phyloP scores from a whole-genome alignment of 1,284 basidiomycete genomes.

The Acaromyces ingoldii region DNA sequence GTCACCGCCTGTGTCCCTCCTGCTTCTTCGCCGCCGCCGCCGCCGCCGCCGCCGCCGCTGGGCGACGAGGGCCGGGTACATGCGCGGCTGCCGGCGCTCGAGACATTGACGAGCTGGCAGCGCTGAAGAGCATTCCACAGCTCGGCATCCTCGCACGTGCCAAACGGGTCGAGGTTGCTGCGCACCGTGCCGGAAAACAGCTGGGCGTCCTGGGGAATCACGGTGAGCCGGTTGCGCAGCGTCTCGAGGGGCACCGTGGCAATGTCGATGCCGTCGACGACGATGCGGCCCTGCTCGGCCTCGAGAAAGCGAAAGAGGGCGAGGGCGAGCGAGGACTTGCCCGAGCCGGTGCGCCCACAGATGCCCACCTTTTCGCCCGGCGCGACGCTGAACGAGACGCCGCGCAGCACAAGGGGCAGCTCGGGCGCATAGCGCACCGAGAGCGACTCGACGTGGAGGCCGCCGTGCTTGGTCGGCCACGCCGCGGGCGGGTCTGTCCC shows the following conservation, averaged over 20 bases:
- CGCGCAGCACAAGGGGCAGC: conserved; percentile 44
- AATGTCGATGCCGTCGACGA: conserved; percentile 84
- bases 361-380: conserved; percentile 50
- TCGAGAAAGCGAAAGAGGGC: conserved; percentile 95
- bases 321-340: conserved; percentile 82
- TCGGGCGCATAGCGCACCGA: conserved; percentile 49
- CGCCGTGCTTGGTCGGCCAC: conserved; percentile 47
- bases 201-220: conserved; percentile 80
- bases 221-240: conserved; percentile 71
- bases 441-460: conserved; percentile 43
- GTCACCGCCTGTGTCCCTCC: not conserved
- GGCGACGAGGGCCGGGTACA: conserved; percentile 27
- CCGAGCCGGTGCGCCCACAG: conserved; percentile 66
- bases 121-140: conserved; percentile 57
- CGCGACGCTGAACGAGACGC: conserved; percentile 41
- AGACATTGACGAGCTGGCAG: conserved; percentile 52
- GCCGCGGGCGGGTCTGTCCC: conserved; percentile 43
- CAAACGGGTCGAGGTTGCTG: conserved; percentile 60
- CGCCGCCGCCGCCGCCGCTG: conserved; percentile 2
- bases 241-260: conserved; percentile 79
- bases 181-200: conserved; percentile 48
- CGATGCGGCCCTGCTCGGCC: conserved; percentile 70
- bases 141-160: conserved; percentile 65
- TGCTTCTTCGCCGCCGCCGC: not conserved
- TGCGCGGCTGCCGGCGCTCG: conserved; percentile 21